Evolutionary conservation across 495 filamentous ascomycete species (phyloP).

Genomic region (Penicillium alfredii): DNA sequence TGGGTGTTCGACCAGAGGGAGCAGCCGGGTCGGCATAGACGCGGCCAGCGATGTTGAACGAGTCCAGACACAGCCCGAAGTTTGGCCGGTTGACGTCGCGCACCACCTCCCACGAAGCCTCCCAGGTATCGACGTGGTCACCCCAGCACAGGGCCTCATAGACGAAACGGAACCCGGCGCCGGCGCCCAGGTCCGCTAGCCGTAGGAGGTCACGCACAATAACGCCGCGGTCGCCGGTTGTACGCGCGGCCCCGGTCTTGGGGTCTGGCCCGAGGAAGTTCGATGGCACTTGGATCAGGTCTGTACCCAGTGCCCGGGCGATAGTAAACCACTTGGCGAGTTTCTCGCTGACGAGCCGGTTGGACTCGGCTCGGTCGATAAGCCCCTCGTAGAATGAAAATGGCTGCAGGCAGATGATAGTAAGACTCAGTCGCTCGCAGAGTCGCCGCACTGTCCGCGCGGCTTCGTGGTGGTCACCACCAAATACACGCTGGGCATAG

Average conservation of each 20-base stretch:
- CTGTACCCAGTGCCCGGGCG: slow-evolving; percentile 56
- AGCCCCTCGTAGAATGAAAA: slow-evolving; percentile 78
- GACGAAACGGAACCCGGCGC: slow-evolving; percentile 55
- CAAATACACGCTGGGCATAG: slow-evolving; percentile 51
- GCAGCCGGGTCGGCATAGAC: slow-evolving; percentile 66
- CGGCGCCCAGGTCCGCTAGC: slow-evolving; percentile 59
- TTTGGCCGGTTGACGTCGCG: slow-evolving; percentile 59
- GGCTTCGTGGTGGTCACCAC: slow-evolving; percentile 49
- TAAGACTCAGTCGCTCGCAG: slow-evolving; percentile 52
- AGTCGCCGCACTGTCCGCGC: slow-evolving; percentile 49
- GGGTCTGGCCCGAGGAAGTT: slow-evolving; percentile 58
- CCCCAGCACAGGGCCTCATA: slow-evolving; percentile 77
- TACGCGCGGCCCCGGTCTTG: slow-evolving; percentile 21
- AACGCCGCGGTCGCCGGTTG: slow-evolving; percentile 50
- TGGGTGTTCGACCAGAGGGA: slow-evolving; percentile 44
- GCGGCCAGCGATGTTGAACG: slow-evolving; percentile 71
- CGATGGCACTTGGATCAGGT: slow-evolving; percentile 69
- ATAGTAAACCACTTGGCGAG: slow-evolving; percentile 64
- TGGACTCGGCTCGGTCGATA: slow-evolving; percentile 55
- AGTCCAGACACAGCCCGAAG: slow-evolving; percentile 75
- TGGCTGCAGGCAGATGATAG: slow-evolving; percentile 68
- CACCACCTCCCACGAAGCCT: slow-evolving; percentile 65
- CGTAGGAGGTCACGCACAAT: slow-evolving; percentile 60
- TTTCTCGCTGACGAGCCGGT: slow-evolving; percentile 50
- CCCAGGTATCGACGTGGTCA: slow-evolving; percentile 68